Conservation (phyloP, 179 eudicot genomes). For the Spergularia azorica region DNA sequence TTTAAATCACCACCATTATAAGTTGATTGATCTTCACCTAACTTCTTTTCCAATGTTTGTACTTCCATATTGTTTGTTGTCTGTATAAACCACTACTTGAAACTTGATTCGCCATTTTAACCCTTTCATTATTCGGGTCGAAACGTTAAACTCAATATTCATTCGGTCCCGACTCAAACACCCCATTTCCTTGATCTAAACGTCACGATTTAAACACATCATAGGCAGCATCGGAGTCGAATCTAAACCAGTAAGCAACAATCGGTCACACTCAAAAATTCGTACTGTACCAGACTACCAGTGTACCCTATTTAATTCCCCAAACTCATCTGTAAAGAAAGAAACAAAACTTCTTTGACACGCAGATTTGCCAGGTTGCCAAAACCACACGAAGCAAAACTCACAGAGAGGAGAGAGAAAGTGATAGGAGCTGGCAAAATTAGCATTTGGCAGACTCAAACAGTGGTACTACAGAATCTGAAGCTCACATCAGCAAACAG, state of each 20-base stretch:
- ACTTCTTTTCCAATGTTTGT: no score
- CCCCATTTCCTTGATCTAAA: no score
- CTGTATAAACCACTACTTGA: no score
- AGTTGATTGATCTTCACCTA: no score
- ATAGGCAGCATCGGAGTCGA: neutral
- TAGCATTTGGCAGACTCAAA: neutral
- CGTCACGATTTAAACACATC: neutral
- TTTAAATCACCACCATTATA: no score
- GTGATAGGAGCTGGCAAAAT: neutral
- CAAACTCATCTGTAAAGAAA: neutral
- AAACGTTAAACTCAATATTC: no score
- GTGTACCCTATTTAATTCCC: neutral
- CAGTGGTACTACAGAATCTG: slow-evolving; percentile 23
- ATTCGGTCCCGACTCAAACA: no score
- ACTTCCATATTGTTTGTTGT: no score
- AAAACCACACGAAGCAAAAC: neutral
- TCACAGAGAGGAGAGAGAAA: neutral
- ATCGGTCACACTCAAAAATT: neutral
- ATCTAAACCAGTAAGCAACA: neutral
- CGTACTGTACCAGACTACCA: no score
- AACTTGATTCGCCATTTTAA: no score
- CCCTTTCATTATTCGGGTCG: no score
- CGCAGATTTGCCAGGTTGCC: neutral
- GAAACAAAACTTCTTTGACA: neutral
- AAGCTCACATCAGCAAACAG: slow-evolving; percentile 21